Evolutionary conservation across 2,329 filamentous ascomycete species (phyloP), one percentile per base, ranked within the genome.

Genomic region (Xylariaceae sp.): DNA sequence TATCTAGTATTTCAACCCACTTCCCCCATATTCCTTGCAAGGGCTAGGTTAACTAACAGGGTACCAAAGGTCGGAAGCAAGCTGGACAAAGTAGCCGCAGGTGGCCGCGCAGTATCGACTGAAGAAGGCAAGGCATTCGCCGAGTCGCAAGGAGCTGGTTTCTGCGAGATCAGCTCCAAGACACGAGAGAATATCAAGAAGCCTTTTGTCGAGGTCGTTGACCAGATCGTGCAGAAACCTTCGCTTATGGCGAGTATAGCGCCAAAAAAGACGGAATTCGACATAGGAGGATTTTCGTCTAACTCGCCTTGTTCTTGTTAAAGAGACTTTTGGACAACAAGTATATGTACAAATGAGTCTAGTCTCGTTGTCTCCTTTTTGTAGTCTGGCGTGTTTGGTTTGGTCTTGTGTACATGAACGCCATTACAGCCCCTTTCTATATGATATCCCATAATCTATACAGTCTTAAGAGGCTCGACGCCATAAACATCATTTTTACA

Each of bases 161-260:
- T 78, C 60, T 76, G 74, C 52, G 76, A 80, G 62, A 72, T 72
- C 35, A 79, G 75, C 57, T 67, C 73, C 36, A 76, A 76, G 64
- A 76, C 75, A 20, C 65, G 72, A 39, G 72, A 77, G 56, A 73
- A 76, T 55, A 69, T 78, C 19, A 64, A 69, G 48, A 65, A 63
- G 56, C 71, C 74, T 16, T 80, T 80, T 57, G 62, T 76, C 37
- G 74, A 76, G 41, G 66, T 76, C 37, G 72, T 79, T 22, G 70
- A 75, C 52, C 63, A 62, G 48, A 73, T 79, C 49, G 68, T 77
- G 21, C 66, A 66, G 45, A 70, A 64, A 33, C 71, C 70, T 1
- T 64, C 69, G 32, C 58, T 78, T 21, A 55, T 77, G 50, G 61
- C 56, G 7, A 62, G 55, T 4, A 50, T 55, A 1, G 51, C 45